These are phyloP conservation scores for Nephelium lappaceum DNA, from an alignment of 345 rosid species.

Conservation along the genomic window DNA sequence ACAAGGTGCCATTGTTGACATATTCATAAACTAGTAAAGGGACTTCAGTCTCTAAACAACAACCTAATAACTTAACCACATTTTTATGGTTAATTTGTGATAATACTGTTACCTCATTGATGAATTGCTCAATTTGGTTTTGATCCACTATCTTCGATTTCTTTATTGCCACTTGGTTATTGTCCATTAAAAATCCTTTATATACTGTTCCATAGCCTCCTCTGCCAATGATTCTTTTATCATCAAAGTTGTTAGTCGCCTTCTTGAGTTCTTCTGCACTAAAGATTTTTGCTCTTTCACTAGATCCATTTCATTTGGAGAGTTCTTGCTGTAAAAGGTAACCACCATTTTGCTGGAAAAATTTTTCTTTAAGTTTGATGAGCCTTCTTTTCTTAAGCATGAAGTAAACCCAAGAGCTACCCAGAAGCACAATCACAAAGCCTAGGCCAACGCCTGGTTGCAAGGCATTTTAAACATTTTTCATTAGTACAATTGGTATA, in stretches of 20 bases:
- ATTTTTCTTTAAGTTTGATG: conserved; percentile 19
- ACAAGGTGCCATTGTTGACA: conserved; percentile 24
- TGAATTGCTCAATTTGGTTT: conserved; percentile 28
- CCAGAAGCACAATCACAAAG: background rate
- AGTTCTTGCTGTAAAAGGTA: conserved; percentile 24
- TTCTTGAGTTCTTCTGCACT: conserved; percentile 31
- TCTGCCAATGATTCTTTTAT: conserved; percentile 35
- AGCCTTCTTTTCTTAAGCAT: conserved; percentile 18
- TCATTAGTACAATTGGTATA: too few relatives aligned
- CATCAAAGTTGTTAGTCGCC: conserved; percentile 35
- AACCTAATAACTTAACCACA: conserved; percentile 29
- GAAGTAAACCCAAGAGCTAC: conserved; percentile 14
- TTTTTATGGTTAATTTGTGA: conserved; percentile 36
- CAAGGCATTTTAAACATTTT: background rate
- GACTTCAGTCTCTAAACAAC: conserved; percentile 32
- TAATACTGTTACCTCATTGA: conserved; percentile 29
- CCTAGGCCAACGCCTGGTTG: conserved; percentile 16
- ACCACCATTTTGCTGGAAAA: conserved; percentile 32
- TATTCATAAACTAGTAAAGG: conserved; percentile 33
- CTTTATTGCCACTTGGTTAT: conserved; percentile 23
- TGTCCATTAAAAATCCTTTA: conserved; percentile 21
- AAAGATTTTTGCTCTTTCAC: conserved; percentile 18
- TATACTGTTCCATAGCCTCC: conserved; percentile 40
- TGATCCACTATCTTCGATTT: conserved; percentile 20
- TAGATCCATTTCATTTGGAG: background rate